These are phyloP conservation scores for Alternaria conjuncta DNA, from an alignment of 2,329 filamentous ascomycete genomes.

Conservation along the genomic window DNA sequence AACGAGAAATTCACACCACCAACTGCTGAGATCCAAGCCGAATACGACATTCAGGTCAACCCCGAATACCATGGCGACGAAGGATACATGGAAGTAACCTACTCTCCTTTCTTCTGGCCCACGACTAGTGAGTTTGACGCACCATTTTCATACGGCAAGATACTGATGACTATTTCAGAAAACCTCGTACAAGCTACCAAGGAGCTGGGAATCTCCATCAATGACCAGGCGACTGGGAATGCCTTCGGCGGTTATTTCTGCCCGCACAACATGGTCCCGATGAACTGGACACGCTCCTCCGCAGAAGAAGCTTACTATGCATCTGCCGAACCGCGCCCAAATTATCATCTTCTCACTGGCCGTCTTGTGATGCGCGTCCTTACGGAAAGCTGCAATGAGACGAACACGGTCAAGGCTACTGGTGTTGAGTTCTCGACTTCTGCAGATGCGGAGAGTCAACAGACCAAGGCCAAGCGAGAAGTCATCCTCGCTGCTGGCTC, in stretches of 20 bases:
- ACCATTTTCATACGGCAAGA: background rate
- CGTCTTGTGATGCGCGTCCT: constrained; percentile 23
- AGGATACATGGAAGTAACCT: constrained; percentile 27
- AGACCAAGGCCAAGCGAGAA: constrained; percentile 28
- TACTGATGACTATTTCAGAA: constrained; percentile 11
- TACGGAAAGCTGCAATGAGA: constrained; percentile 10
- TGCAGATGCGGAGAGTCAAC: constrained; percentile 9
- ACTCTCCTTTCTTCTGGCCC: constrained; percentile 30
- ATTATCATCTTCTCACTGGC: constrained; percentile 27
- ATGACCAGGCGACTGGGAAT: constrained; percentile 29
- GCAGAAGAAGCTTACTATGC: constrained; percentile 30
- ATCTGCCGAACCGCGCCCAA: constrained; percentile 19
- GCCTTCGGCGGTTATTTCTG: constrained; percentile 29
- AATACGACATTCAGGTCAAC: constrained; percentile 28
- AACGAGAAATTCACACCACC: constrained; percentile 30
- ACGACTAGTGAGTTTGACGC: constrained; percentile 21
- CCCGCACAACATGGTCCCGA: constrained; percentile 26
- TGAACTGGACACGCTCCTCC: constrained; percentile 22
- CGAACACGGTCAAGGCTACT: constrained; percentile 16
- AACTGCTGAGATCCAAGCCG: constrained; percentile 18
- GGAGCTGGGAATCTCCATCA: constrained; percentile 21
- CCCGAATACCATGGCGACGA: constrained; percentile 18
- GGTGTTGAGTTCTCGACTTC: constrained; percentile 31
- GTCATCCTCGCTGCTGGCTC: constrained; percentile 34
- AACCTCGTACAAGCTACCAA: constrained; percentile 26